Percentiles rank a stretch among this genome's conserved stretches.
Evolutionary conservation across 192 early-diverging fungal species (phyloP).

Genomic region (Podila epicladia): DNA sequence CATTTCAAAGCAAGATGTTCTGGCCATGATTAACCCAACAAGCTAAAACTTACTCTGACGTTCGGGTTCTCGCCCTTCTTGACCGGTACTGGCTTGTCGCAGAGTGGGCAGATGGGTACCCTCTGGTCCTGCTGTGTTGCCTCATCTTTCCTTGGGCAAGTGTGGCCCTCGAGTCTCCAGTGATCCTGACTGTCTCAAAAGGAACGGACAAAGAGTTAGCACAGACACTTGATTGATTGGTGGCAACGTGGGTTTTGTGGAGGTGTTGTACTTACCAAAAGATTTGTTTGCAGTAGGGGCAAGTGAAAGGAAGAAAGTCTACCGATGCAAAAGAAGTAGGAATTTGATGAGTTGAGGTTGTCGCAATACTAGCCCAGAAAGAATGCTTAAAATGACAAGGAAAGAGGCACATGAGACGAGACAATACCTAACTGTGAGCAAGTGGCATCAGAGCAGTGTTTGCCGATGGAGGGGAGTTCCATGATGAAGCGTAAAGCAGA

Average conservation of each 20-base stretch:
- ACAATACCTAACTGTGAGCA: constrained; percentile 65
- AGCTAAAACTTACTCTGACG: constrained; percentile 42
- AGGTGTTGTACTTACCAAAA: constrained; percentile 50
- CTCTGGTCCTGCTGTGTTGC: constrained; percentile 64
- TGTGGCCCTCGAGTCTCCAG: constrained; percentile 72
- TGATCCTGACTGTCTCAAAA: constrained; percentile 67
- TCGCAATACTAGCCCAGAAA: neutral
- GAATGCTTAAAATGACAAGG: neutral
- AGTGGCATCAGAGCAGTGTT: constrained; percentile 66
- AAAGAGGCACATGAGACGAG: neutral
- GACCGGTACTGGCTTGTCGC: constrained; percentile 75
- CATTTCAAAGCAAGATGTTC: too few species aligned
- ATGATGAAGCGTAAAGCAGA: constrained; percentile 43
- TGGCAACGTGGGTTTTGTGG: too few species aligned
- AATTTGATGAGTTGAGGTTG: neutral
- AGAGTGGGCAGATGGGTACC: constrained; percentile 82
- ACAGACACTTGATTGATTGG: neutral
- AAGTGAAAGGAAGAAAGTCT: constrained; percentile 62
- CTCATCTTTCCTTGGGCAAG: constrained; percentile 64
- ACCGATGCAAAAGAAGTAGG: neutral
- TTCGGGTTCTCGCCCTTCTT: constrained; percentile 81
- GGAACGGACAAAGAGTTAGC: neutral
- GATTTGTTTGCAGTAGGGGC: constrained; percentile 62
- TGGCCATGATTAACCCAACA: too few species aligned
- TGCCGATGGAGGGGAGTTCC: constrained; percentile 78